Conservation (phyloP, 2,329 filamentous ascomycete species). For the Exophiala aquamarina region DNA sequence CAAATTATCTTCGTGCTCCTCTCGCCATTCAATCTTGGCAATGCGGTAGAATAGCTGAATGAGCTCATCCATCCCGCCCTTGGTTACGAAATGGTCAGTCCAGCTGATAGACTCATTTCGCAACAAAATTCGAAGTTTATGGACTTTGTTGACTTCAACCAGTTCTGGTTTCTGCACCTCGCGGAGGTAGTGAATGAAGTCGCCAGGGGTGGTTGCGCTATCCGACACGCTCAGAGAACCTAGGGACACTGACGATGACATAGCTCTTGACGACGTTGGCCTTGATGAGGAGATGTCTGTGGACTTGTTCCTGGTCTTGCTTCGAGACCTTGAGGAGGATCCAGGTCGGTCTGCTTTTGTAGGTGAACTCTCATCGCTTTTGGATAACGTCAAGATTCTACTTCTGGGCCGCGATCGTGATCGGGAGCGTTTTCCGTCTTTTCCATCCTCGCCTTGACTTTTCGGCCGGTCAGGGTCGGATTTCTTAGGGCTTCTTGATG, state of each 20-base stretch:
- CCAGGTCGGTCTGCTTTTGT: constrained; percentile 74
- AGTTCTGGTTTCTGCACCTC: constrained; percentile 78
- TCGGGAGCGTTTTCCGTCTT: constrained; percentile 45
- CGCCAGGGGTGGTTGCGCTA: constrained; percentile 70
- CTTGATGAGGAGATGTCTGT: constrained; percentile 61
- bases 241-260: constrained; percentile 56
- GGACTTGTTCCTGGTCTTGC: constrained; percentile 63
- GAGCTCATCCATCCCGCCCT: constrained; percentile 90
- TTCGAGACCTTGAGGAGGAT: constrained; percentile 25
- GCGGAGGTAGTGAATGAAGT: constrained; percentile 82
- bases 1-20: constrained; percentile 92
- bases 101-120: constrained; percentile 94
- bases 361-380: constrained; percentile 63
- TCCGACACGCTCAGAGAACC: constrained; percentile 60
- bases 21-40: constrained; percentile 94
- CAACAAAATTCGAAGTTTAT: constrained; percentile 85
- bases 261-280: constrained; percentile 57
- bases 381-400: constrained; percentile 75
- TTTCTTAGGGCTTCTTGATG: constrained; percentile 31
- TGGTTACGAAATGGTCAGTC: constrained; percentile 87
- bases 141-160: constrained; percentile 90
- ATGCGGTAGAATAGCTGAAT: constrained; percentile 84
- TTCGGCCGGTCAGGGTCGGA: constrained; percentile 44
- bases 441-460: constrained; percentile 39
- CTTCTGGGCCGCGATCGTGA: constrained; percentile 59